Percentiles rank a stretch among this genome's conserved stretches.
Conservation (phyloP, 176 grass and related monocot genomes). For the Carex cristatella region DNA sequence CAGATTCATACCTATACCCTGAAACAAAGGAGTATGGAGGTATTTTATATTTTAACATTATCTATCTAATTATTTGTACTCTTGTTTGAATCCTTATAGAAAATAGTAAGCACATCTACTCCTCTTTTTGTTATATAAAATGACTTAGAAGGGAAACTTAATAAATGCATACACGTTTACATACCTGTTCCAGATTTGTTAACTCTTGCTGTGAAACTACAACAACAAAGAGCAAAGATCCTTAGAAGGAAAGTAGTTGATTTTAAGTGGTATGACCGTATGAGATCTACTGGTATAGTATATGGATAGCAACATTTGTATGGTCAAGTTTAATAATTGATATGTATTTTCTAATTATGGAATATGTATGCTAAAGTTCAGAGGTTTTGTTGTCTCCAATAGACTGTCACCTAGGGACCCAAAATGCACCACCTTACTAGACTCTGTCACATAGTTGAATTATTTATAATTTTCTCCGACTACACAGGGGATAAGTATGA, state of each 20-base stretch:
- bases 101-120: neutral
- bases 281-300: neutral
- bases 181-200: neutral
- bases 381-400: neutral
- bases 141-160: neutral
- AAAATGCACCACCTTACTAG: neutral
- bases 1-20: conserved; percentile 90
- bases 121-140: neutral
- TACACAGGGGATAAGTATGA: conserved; percentile 90
- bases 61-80: neutral
- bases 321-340: neutral
- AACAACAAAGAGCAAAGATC: neutral
- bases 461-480: conserved; percentile 19
- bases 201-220: neutral
- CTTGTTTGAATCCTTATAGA: neutral
- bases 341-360: neutral
- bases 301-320: neutral
- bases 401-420: neutral
- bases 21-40: conserved; percentile 97
- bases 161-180: neutral
- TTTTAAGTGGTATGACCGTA: neutral
- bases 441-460: neutral
- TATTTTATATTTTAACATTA: conserved; percentile 23
- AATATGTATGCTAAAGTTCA: neutral
- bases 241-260: neutral